Evolutionary conservation across 495 filamentous ascomycete species (phyloP), one percentile per base, ranked within the genome.

Genomic region (Penicillium cinerascens): DNA sequence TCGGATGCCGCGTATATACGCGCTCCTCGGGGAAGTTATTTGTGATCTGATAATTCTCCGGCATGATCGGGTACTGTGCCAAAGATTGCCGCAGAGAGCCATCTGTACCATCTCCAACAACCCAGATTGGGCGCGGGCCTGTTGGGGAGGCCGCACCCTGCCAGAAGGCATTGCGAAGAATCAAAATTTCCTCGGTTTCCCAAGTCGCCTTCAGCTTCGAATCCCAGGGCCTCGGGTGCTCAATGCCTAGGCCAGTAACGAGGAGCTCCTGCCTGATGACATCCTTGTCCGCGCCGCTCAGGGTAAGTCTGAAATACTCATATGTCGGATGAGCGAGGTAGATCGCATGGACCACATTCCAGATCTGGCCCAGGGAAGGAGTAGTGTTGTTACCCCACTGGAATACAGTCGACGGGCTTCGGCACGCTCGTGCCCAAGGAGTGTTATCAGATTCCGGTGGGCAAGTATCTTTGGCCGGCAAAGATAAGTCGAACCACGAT

Each of bases 141-240:
- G 83, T 73, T 23, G 84, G 84, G 1, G 82, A 85, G 21, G 71
- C 84, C 22, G 84, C 84, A 37, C 84, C 83, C 56, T 87, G 84
- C 83, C 84, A 87, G 72, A 87, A 87, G 10, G 83, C 72, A 18
- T 63, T 67, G 20, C 70, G 66, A 17, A 71, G 57, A 35, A 73
- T 44, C 36, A 73, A 35, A n/a, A 73, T 18, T 9, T 68, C 65
- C 16, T 67, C 52, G 17, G 60, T 37, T 38, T 58, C 33, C 41
- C 57, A 23, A 39, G 7, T 52, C 27, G 57, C 33, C 9, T 61
- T 53, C 51, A 33, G 38, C 18, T 61, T 52, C 61, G 54, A 51
- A 51, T 65, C 52, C 55, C 61, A 61, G 8, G 58, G 69, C 48
- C 41, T 58, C 0, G 80, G 82, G 58, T 80, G 79, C 47, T 67